These are phyloP conservation scores for Cicer judaicum DNA, from an alignment of 306 rosid genomes.

Conservation along the genomic window DNA sequence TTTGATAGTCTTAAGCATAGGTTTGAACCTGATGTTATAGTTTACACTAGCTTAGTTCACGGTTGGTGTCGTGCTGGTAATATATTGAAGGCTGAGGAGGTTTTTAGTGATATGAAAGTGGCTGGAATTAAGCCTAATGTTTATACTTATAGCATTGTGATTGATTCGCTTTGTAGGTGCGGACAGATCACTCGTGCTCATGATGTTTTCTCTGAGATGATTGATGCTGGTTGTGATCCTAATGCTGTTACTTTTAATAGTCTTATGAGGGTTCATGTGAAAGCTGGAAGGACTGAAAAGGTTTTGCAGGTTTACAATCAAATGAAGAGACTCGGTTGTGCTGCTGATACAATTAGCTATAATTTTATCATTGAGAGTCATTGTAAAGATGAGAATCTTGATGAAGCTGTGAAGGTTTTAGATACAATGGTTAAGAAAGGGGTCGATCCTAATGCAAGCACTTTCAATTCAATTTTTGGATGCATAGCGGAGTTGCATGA, in stretches of 20 bases:
- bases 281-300: constrained; percentile 89
- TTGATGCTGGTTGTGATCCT: constrained; percentile 69
- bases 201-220: constrained; percentile 93
- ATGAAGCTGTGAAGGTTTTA: constrained; percentile 68
- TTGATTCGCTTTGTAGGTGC: constrained; percentile 76
- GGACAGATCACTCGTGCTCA: constrained; percentile 89
- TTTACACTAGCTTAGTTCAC: constrained; percentile 78
- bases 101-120: constrained; percentile 76
- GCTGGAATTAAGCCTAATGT: constrained; percentile 86
- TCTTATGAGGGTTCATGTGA: constrained; percentile 88
- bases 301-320: constrained; percentile 86
- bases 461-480: constrained; percentile 77
- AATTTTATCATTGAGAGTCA: constrained; percentile 81
- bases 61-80: constrained; percentile 91
- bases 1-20: constrained; percentile 70
- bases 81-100: constrained; percentile 75
- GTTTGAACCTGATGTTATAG: constrained; percentile 77
- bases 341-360: constrained; percentile 69
- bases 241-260: constrained; percentile 80
- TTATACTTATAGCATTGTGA: constrained; percentile 81
- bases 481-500: constrained; percentile 67
- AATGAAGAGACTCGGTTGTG: constrained; percentile 78
- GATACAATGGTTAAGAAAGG: constrained; percentile 76
- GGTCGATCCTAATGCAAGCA: constrained; percentile 63
- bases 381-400: constrained; percentile 75